Conservation (phyloP, 2,329 filamentous ascomycete species). For the Karstenula rhodostoma region DNA sequence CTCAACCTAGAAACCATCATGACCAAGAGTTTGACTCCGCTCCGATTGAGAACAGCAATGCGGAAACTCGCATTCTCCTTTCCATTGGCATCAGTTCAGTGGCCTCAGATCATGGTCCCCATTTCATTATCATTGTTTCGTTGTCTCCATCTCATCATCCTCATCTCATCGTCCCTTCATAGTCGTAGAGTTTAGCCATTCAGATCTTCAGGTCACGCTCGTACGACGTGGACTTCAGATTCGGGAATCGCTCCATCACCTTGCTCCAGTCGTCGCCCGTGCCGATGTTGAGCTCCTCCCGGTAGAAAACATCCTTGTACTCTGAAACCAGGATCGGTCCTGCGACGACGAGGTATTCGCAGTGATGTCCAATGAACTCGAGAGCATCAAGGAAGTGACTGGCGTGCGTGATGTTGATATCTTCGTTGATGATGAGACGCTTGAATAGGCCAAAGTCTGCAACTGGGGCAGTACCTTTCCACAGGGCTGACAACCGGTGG, state of each 20-base stretch:
- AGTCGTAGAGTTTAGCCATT: not conserved
- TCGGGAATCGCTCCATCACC: not conserved
- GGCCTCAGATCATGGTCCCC: no score
- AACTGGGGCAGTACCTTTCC: constrained; percentile 25
- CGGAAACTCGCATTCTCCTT: no score
- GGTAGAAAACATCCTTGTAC: constrained; percentile 20
- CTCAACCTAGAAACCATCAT: no score
- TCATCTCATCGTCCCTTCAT: not conserved
- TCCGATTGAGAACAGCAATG: no score
- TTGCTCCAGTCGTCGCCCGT: constrained; percentile 24
- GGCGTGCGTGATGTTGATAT: constrained; percentile 23
- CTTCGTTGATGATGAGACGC: constrained; percentile 23
- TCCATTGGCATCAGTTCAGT: no score
- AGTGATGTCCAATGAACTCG: constrained; percentile 22
- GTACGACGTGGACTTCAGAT: not conserved
- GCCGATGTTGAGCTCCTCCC: constrained; percentile 15
- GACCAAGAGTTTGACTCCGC: no score
- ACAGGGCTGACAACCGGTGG: constrained; percentile 17
- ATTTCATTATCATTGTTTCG: no score
- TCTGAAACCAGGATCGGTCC: constrained; percentile 23
- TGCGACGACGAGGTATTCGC: constrained; percentile 23
- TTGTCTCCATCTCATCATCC: not conserved
- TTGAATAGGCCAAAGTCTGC: constrained; percentile 22
- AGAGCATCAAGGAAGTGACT: constrained; percentile 22
- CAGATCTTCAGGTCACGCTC: not conserved